Percentiles rank a stretch among this genome's conserved stretches.
These are phyloP conservation scores for Trichophaea hybrida DNA, from an alignment of 2,329 filamentous ascomycete species.

Conservation along the genomic window DNA sequence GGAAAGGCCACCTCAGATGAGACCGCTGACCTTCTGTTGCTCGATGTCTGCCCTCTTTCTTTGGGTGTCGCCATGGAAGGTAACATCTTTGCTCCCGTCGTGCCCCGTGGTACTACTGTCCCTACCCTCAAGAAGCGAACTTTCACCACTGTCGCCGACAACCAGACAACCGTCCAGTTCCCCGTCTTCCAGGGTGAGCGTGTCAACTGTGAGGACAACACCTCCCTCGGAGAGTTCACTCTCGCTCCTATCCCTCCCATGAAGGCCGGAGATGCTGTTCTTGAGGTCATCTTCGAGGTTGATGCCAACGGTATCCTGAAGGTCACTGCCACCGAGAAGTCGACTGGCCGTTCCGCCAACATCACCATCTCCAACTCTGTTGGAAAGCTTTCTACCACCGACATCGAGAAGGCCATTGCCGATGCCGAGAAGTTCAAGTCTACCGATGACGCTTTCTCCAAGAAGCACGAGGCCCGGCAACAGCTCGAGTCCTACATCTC, in stretches of 20 bases:
- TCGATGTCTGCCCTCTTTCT: constrained; percentile 91
- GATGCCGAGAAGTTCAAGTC: constrained; percentile 98
- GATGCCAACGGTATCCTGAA: constrained; percentile 99
- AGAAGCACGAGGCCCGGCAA: constrained; percentile 98
- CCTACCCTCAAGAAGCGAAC: constrained; percentile 73
- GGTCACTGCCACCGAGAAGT: constrained; percentile 98
- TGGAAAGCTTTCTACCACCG: constrained; percentile 82
- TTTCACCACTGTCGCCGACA: constrained; percentile 72
- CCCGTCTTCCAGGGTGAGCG: constrained; percentile 92
- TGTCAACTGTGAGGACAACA: constrained; percentile 97
- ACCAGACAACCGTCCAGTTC: constrained; percentile 76
- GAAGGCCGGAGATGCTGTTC: constrained; percentile 88
- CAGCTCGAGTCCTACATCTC: constrained; percentile 98
- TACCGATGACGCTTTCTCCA: constrained; percentile 96
- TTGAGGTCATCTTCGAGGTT: constrained; percentile 97
- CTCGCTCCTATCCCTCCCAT: constrained; percentile 73
- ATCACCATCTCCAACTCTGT: constrained; percentile 99
- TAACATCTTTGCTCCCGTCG: constrained; percentile 94
- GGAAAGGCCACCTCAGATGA: constrained; percentile 95
- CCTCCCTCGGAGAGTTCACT: constrained; percentile 92
- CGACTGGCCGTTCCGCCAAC: constrained; percentile 92
- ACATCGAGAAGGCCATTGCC: constrained; percentile 94
- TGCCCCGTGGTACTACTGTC: constrained; percentile 61
- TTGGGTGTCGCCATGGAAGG: constrained; percentile 99
- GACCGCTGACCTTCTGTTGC: constrained; percentile 81